Conservation (phyloP, 208 protist species). For the Crithidia thermophila region DNA sequence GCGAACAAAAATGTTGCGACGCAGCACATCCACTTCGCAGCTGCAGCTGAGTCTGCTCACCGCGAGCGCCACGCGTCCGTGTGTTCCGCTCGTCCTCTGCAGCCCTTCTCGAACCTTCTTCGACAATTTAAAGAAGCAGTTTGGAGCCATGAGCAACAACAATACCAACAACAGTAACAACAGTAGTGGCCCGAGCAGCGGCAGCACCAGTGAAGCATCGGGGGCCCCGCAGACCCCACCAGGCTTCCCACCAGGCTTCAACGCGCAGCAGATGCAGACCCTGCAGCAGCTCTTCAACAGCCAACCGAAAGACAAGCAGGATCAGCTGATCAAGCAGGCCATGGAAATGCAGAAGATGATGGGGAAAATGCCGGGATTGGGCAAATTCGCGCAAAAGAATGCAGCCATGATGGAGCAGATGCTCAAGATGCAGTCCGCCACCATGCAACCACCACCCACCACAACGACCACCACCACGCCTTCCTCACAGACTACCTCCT, state of each 20-base stretch:
- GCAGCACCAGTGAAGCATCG: background rate
- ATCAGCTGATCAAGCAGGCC: conserved; percentile 85
- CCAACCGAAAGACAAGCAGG: conserved; percentile 77
- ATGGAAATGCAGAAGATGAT: conserved; percentile 84
- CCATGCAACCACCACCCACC: conserved; percentile 4
- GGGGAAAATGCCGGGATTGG: conserved; percentile 73
- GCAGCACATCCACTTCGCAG: conserved; percentile 9
- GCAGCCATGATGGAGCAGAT: conserved; percentile 72
- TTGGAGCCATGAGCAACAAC: background rate
- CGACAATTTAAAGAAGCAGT: conserved; percentile 25
- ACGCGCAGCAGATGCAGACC: conserved; percentile 60
- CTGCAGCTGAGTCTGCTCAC: conserved; percentile 22
- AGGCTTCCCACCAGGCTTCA: conserved; percentile 56
- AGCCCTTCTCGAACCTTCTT: conserved; percentile 19
- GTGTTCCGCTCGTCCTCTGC: conserved; percentile 5
- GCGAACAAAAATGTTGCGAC: conserved; percentile 16
- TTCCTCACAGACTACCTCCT: too few species aligned
- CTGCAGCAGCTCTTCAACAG: conserved; percentile 81
- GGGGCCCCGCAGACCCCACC: background rate
- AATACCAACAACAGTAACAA: conserved; percentile 7
- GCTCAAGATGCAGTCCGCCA: conserved; percentile 42
- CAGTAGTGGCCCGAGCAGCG: conserved; percentile 1
- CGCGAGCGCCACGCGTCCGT: conserved; percentile 1
- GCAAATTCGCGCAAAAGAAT: conserved; percentile 74
- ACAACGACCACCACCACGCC: background rate